Conservation (phyloP, 345 rosid species). For the Camelina sativa region DNA sequence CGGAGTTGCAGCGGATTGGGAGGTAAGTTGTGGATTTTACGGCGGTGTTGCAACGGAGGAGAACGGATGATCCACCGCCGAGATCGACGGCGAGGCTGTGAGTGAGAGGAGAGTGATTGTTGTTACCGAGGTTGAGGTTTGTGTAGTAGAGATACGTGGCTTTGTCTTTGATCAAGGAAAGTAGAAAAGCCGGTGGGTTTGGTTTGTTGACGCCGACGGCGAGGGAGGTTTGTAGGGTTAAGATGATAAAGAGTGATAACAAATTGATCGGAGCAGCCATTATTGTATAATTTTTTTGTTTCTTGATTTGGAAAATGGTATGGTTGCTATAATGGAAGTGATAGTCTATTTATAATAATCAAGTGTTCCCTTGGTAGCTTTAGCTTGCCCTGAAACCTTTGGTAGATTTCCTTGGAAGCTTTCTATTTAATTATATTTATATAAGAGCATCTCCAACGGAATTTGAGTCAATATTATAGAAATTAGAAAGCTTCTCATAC, state of each 20-base stretch:
- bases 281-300: background rate
- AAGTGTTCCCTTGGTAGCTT: conserved; percentile 15
- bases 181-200: background rate
- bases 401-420: conserved; percentile 12
- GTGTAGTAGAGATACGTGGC: background rate
- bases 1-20: background rate
- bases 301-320: background rate
- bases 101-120: background rate
- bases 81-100: background rate
- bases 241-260: background rate
- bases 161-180: background rate
- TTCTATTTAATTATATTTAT: background rate
- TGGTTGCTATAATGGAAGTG: background rate
- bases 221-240: background rate
- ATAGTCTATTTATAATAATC: background rate
- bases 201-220: background rate
- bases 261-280: background rate
- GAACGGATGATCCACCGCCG: background rate
- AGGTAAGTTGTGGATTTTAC: background rate
- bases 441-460: too few relatives aligned
- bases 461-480: too few relatives aligned
- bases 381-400: background rate
- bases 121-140: background rate
- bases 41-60: background rate
- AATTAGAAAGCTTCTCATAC: too few relatives aligned